Evolutionary conservation across 805 yeast species (phyloP).

Genomic region (Deakozyma indianensis): DNA sequence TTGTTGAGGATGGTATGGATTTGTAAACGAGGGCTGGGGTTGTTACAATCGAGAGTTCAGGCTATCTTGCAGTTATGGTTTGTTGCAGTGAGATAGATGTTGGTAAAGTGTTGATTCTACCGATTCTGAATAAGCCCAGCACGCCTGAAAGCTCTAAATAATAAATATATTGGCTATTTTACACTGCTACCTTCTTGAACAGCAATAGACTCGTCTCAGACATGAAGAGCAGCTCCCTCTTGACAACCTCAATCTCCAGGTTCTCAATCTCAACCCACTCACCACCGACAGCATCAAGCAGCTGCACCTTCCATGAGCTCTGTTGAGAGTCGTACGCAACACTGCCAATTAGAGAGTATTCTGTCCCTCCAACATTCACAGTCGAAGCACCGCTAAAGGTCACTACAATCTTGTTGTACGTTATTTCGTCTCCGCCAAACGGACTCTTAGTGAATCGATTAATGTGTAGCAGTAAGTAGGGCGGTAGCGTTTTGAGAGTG

Average conservation of each 20-base stretch:
- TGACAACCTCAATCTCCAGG: conserved; percentile 30
- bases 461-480: conserved; percentile 38
- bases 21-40: no score
- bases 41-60: no score
- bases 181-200: conserved; percentile 34
- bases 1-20: no score
- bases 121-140: no score
- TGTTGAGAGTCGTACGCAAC: conserved; percentile 25
- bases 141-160: no score
- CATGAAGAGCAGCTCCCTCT: conserved; percentile 45
- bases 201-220: conserved; percentile 52
- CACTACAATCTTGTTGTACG: conserved; percentile 47
- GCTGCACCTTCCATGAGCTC: conserved; percentile 35
- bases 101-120: no score
- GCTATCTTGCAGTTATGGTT: no score
- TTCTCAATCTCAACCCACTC: conserved; percentile 51
- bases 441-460: conserved; percentile 34
- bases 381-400: conserved; percentile 31
- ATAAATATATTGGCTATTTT: no score
- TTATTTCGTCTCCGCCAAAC: conserved; percentile 18
- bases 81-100: no score
- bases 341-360: conserved; percentile 36
- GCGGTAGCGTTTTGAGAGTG: conserved; percentile 33
- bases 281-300: conserved; percentile 25
- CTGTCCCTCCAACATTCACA: conserved; percentile 16